Conservation (phyloP, 2,329 filamentous ascomycete genomes). For the Microascus cirrosus region DNA sequence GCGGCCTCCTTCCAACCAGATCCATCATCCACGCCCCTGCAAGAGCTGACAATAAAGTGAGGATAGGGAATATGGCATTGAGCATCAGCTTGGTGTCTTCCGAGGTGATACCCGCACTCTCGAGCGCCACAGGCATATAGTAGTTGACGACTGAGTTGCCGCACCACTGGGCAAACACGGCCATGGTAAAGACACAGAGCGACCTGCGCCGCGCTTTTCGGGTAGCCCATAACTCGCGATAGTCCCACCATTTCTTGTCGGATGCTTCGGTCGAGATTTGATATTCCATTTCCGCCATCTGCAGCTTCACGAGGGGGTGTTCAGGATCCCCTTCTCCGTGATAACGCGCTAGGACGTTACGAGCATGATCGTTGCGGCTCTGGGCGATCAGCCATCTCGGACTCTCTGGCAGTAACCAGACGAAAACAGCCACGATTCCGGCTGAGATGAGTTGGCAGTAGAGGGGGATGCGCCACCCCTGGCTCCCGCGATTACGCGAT, state of each 20-base stretch:
- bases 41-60: constrained; percentile 39
- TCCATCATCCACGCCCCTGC: constrained; percentile 45
- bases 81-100: constrained; percentile 35
- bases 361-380: constrained; percentile 25
- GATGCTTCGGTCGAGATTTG: constrained; percentile 35
- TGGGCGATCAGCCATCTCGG: constrained; percentile 32
- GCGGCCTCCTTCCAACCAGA: constrained; percentile 41
- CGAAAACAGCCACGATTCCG: constrained; percentile 29
- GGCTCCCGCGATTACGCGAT: constrained; percentile 22
- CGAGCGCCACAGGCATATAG: constrained; percentile 39
- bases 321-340: constrained; percentile 39
- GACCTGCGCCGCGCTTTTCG: constrained; percentile 35
- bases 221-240: constrained; percentile 38
- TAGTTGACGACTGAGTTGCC: constrained; percentile 38
- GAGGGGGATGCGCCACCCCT: constrained; percentile 35
- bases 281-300: constrained; percentile 36
- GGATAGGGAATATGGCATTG: constrained; percentile 41
- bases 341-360: constrained; percentile 30
- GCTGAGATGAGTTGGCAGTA: constrained; percentile 41
- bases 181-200: constrained; percentile 37
- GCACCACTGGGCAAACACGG: constrained; percentile 40
- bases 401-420: constrained; percentile 35
- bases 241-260: constrained; percentile 46
- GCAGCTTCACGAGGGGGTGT: constrained; percentile 38
- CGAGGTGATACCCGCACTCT: constrained; percentile 37